Base-by-base conservation (phyloP, 2,329 filamentous ascomycete genomes). In the Lecanicillium sp. region DNA sequence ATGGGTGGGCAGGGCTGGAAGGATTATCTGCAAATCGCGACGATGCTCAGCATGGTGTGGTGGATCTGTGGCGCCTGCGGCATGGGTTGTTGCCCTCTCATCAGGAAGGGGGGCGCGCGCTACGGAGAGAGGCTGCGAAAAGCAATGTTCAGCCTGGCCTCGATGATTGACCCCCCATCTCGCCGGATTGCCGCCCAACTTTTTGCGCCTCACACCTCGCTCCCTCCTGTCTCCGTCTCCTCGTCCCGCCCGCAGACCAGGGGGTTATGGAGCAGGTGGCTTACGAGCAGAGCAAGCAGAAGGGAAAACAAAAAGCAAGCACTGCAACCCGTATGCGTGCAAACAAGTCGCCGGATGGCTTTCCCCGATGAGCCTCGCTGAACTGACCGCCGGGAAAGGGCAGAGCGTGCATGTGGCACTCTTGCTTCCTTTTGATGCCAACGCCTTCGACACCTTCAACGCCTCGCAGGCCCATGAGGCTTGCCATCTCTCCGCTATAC, bases 11-110 rank as follows among this genome's bases (percentile, higher is more conserved):
- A 39, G 23, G 23, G 35, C 33, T 27, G 44, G 36, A 15, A 37
- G 32, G 21, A 27, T 37, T 36, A 48, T 48, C 46, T 48, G 46
- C 46, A 48, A 48, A 48, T 48, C 45, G 37, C 24, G 33, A 39
- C 40, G 47, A 38, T 44, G 21, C 47, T 24, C 14, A 30, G 40
- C 24, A 26, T 44, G 47, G 47, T 49, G 47, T 44, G 47, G 47
- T 44, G 47, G 47, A 49, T 44, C 47, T 39, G 39, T 49, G 47
- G 47, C 40, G 40, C 32, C 32, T 44, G 30, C 3, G 20, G 24
- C 46, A 49, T 49, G 39, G 37, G 26, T 42, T 27, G 21, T 29
- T 20, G 36, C 29, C 19, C 11, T 39, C 35, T 32, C 26, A 35
- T 14, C 6, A 19, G 35, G 20, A 33, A 46, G 39, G 32, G 33